phyloP scores from a whole-genome alignment of 2,329 filamentous ascomycete species.

The Pseudogymnoascus sp. region DNA sequence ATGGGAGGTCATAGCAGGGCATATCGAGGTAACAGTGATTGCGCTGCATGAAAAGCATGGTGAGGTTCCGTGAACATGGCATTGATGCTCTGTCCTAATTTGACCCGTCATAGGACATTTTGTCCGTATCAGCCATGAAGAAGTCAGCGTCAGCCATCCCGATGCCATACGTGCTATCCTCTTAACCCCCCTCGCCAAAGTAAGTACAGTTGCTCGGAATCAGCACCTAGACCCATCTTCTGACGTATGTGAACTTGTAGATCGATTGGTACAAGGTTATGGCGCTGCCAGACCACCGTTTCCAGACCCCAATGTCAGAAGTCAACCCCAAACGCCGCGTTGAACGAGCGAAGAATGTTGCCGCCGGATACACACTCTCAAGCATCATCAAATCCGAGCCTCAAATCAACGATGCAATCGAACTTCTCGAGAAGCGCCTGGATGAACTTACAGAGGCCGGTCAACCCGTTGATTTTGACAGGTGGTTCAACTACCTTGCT shows the following conservation, averaged over 20 bases:
- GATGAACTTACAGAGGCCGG: conserved; percentile 19
- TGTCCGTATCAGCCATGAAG: conserved; percentile 39
- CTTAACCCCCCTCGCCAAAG: conserved; percentile 31
- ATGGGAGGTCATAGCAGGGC: conserved; percentile 33
- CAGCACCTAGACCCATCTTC: not conserved
- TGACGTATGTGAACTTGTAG: not conserved
- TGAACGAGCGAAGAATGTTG: conserved; percentile 31
- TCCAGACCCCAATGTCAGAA: conserved; percentile 36
- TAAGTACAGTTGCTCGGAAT: conserved; percentile 3
- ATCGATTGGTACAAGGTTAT: conserved; percentile 24
- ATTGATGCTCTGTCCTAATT: not conserved
- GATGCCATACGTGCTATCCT: conserved; percentile 36
- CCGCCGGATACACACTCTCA: conserved; percentile 30
- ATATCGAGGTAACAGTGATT: conserved; percentile 34
- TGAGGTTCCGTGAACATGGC: conserved; percentile 17
- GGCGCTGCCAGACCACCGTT: conserved; percentile 36
- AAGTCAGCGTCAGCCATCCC: conserved; percentile 40
- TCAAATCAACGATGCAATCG: conserved; percentile 28
- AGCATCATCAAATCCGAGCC: conserved; percentile 28
- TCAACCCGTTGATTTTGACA: conserved; percentile 23
- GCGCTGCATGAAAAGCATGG: conserved; percentile 36
- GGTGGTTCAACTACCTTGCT: conserved; percentile 21
- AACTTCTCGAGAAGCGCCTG: conserved; percentile 27
- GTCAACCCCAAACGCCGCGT: conserved; percentile 33
- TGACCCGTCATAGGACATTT: conserved; percentile 31